Evolutionary conservation across 1,139 yeast species (phyloP), one percentile per base, ranked within the genome.

Genomic region (Arxiozyma heterogenica): DNA sequence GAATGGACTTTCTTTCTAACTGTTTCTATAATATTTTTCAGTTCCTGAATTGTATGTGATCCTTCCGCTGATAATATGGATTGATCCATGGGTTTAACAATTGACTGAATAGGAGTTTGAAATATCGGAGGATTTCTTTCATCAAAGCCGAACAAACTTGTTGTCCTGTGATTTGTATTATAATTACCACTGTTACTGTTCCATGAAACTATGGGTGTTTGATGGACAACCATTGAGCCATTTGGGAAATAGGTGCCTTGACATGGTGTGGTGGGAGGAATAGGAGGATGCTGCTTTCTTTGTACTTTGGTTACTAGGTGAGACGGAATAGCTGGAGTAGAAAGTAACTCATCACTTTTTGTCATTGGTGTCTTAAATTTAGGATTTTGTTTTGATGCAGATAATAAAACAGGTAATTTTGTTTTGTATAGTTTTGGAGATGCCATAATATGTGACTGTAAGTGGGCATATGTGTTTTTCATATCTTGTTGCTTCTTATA

Each of bases 341-440:
- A 50, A 0, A 55, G 50, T 7, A 56, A 41, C 11, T 55, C 50
- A 39, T 51, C 47, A 30, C 61, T 52, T 11, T 53, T 57, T 3
- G 61, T 58, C n/a, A 58, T 49, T 7, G 71, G 71, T 8, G 71
- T 67, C 55, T 63, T 64, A 53, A 62, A 65, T 43, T 58, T 59
- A 25, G 55, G 56, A 3, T 39, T 20, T 21, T 57, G 58, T 39
- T 61, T 59, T 1, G 62, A 57, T 25, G 62, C 66, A 4, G 70
- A 66, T 9, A 63, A 52, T 17, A 67, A 57, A 1, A 67, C 66
- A n/a, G 70, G 69, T 27, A 67, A 51, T 53, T 67, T 67, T 20
- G 61, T 56, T 49, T 58, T 64, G 44, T 57, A 58, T 41, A 53
- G 18, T 46, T 58, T 64, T 9, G 70, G 70, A 3, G 71, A 67